Conservation (phyloP, 176 grass and related monocot species). For the Typha latifolia region DNA sequence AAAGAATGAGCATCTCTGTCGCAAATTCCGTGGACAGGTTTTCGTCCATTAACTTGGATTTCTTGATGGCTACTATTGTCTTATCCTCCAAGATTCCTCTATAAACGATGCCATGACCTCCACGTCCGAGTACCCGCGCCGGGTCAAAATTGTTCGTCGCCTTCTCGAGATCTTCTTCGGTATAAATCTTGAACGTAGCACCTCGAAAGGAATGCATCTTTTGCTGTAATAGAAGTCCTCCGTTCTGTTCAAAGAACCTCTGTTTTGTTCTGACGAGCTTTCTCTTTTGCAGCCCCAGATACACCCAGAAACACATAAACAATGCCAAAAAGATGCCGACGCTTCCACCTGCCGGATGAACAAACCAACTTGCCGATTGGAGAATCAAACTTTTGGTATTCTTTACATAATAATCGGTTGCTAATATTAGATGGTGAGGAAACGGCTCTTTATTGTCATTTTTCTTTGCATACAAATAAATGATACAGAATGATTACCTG, state of each 20-base stretch:
- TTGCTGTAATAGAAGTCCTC: conserved; percentile 20
- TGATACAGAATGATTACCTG: conserved; percentile 31
- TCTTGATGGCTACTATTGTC: conserved; percentile 7
- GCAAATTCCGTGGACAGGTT: not conserved
- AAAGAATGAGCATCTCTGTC: not conserved
- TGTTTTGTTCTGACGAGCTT: conserved; percentile 9
- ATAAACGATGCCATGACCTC: conserved; percentile 14
- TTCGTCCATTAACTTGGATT: conserved; percentile 1
- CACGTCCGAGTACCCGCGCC: conserved; percentile 22
- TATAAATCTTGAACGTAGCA: conserved; percentile 24
- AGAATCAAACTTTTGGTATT: too few relatives aligned
- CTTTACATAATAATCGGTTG: too few relatives aligned
- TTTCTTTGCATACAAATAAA: too few relatives aligned
- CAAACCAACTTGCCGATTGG: too few relatives aligned
- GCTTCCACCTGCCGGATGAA: conserved; percentile 22
- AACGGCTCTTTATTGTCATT: too few relatives aligned
- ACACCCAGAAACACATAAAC: not conserved
- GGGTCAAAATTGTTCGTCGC: conserved; percentile 38
- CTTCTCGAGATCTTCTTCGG: conserved; percentile 12
- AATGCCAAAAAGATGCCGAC: not conserved
- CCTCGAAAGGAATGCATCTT: conserved; percentile 23
- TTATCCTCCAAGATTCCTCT: not conserved
- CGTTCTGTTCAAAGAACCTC: conserved; percentile 24
- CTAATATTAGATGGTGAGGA: too few relatives aligned
- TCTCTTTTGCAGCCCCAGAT: not conserved